Conservation (phyloP, 2,329 filamentous ascomycete genomes). For the Phoma sp. region DNA sequence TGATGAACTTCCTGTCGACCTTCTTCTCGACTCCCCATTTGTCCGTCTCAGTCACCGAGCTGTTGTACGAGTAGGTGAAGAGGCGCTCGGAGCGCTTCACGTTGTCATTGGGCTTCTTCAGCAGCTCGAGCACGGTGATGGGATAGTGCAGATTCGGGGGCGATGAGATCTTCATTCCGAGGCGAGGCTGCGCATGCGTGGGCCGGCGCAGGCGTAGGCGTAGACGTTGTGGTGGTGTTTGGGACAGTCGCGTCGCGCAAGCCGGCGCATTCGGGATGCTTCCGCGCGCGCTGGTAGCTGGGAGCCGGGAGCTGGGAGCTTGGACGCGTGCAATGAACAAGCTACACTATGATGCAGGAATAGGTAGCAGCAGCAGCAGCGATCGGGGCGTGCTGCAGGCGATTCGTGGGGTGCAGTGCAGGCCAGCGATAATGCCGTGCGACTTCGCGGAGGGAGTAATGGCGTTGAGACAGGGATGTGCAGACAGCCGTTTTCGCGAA, state of each 20-base stretch:
- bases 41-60: conserved; percentile 69
- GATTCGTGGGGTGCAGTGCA: conserved; percentile 5
- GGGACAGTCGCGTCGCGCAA: conserved; percentile 36
- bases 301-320: conserved; percentile 17
- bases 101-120: conserved; percentile 75
- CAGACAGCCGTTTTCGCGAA: conserved; percentile 9
- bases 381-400: not conserved
- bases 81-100: conserved; percentile 79
- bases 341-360: conserved; percentile 2
- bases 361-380: not conserved
- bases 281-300: not conserved
- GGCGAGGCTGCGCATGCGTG: conserved; percentile 40
- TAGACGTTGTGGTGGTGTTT: conserved; percentile 17
- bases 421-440: conserved; percentile 7
- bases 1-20: conserved; percentile 72
- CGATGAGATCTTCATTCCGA: conserved; percentile 57
- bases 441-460: conserved; percentile 9
- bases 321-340: not conserved
- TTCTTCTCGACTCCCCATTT: conserved; percentile 75
- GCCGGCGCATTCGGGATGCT: conserved; percentile 41
- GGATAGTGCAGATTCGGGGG: conserved; percentile 77
- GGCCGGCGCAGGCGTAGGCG: conserved; percentile 3
- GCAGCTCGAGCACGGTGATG: conserved; percentile 85
- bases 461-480: conserved; percentile 9
- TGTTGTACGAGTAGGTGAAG: conserved; percentile 87